Evolutionary conservation across 805 yeast species (phyloP).

Genomic region (Vanderwaltozyma verrucispora): DNA sequence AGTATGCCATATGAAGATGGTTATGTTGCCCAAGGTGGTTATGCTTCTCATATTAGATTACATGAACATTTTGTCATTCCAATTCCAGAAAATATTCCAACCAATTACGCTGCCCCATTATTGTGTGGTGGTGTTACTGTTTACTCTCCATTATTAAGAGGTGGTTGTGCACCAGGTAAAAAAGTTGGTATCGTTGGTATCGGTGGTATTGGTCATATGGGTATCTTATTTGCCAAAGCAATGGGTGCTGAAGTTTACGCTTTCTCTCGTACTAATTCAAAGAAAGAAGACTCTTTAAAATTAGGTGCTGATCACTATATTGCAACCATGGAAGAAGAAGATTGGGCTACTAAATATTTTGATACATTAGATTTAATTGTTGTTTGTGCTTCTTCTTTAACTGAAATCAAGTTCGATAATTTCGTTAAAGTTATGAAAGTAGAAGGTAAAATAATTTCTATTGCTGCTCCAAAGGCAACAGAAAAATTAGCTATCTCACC

Average conservation of each 20-base stretch:
- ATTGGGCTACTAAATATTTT: constrained; percentile 30
- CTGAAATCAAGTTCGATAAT: constrained; percentile 31
- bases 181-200: constrained; percentile 46
- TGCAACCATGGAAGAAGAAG: constrained; percentile 41
- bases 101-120: constrained; percentile 56
- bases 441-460: constrained; percentile 29
- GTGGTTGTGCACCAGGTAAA: constrained; percentile 39
- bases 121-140: constrained; percentile 73
- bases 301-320: constrained; percentile 46
- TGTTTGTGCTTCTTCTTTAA: constrained; percentile 37
- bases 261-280: constrained; percentile 40
- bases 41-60: constrained; percentile 54
- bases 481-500: constrained; percentile 10
- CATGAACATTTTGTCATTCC: constrained; percentile 54
- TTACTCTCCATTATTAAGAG: constrained; percentile 53
- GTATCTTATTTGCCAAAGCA: constrained; percentile 46
- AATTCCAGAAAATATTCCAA: constrained; percentile 45
- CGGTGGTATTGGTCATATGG: constrained; percentile 51
- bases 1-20: constrained; percentile 35
- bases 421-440: constrained; percentile 22
- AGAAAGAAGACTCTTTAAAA: constrained; percentile 38
- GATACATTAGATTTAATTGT: constrained; percentile 38
- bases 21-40: constrained; percentile 53
- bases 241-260: constrained; percentile 52
- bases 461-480: constrained; percentile 14